Percentiles rank a stretch among this genome's conserved stretches.
Conservation (phyloP, 805 yeast genomes). For the Lachancea kluyveri region DNA sequence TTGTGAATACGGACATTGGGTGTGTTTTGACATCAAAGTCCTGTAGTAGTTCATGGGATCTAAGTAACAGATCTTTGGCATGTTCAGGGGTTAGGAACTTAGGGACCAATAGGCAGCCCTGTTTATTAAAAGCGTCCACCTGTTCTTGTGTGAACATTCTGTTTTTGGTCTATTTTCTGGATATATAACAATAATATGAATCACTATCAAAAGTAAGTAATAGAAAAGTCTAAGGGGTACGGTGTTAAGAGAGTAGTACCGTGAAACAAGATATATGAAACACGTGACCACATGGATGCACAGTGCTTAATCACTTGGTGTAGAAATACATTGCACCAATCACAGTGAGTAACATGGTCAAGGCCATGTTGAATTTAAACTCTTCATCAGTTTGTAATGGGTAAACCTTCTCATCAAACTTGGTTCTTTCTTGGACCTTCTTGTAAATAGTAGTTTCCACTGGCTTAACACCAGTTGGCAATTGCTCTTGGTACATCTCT, state of each 20-base stretch:
- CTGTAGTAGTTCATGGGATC: conserved; percentile 40
- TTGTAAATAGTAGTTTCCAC: conserved; percentile 32
- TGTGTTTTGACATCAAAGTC: conserved; percentile 50
- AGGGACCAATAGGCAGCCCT: conserved; percentile 60
- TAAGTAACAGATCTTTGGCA: conserved; percentile 35
- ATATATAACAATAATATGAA: background rate
- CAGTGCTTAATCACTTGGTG: conserved; percentile 6
- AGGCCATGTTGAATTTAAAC: conserved; percentile 21
- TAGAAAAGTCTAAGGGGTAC: background rate
- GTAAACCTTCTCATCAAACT: conserved; percentile 32
- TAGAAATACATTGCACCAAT: conserved; percentile 14
- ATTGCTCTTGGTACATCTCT: conserved; percentile 56
- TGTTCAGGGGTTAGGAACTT: conserved; percentile 43
- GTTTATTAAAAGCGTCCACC: conserved; percentile 39
- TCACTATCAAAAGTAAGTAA: background rate
- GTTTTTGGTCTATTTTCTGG: background rate
- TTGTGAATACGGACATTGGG: conserved; percentile 66
- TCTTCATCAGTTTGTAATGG: conserved; percentile 23
- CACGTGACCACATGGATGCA: background rate
- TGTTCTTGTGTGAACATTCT: conserved; percentile 44
- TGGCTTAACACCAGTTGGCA: conserved; percentile 49
- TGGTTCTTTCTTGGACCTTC: conserved; percentile 39
- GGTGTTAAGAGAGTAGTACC: background rate
- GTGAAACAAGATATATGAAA: background rate
- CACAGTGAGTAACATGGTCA: conserved; percentile 17